Base-by-base conservation (phyloP, 108 stramenopile species). In the Schizochytrium sp. region DNA sequence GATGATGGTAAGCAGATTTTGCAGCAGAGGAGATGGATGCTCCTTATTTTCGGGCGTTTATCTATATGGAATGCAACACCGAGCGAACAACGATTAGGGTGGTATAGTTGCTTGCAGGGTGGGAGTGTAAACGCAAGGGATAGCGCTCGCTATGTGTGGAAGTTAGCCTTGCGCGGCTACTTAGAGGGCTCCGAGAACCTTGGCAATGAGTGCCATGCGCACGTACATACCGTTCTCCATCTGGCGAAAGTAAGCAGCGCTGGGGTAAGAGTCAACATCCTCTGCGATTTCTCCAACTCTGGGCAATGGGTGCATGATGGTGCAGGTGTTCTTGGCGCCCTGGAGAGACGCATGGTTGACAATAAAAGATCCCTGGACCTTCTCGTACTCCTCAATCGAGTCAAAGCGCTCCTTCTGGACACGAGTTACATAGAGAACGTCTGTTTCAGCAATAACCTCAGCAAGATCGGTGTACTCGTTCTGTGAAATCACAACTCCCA, bases 171-270 rank as follows among this genome's bases (percentile, higher is more conserved):
- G 28, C 28, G 28, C 28, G 28, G 28, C 28, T 28, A 28, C 28
- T 83, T 42, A 83, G 45, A 83, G 47, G 5, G 53, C 76, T 5
- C 92, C 92, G 59, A 97, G 90, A 7, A 97, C 88, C 50, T 97
- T 90, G 7, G 96, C 95, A 87, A 99, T 89, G 88, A 99, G 88
- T 46, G 99, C 98, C 97, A 98, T 98, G 61, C 99, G 96, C 56
- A 97, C 96, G 92, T 91, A 98, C 97, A 99, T 97, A 15, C 99
- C 99, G 93, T 99, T 97, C 88, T 96, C 96, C 98, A 98, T 98
- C 94, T 99, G 97, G 69, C 97, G 92, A 91, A 98, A 98, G 89
- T 99, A 99, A 19, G 97, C 97, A n/a, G 98, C 98, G 28, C 98
- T 92, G 49, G 97, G 97, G 92, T 99, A 98, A 4, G 90, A 46